Percentiles rank a stretch among this genome's conserved stretches.
Conservation (phyloP, 495 filamentous ascomycete genomes). For the Hypoxylon lienhwacheense region DNA sequence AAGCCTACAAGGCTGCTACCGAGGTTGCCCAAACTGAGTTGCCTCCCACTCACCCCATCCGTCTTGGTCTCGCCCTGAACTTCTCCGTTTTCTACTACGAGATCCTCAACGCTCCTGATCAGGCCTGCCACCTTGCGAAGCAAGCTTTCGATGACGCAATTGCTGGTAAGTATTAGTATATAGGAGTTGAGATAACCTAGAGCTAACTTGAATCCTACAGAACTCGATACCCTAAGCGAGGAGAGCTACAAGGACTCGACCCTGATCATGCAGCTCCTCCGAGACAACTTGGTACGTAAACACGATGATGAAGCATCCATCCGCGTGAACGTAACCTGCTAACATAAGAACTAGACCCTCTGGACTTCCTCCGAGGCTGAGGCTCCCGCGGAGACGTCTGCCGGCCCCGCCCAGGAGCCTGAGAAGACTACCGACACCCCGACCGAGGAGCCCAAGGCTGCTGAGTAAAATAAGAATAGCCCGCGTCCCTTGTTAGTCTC, state of each 20-base stretch:
- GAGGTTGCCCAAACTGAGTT: slow-evolving; percentile 98
- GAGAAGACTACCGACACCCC: slow-evolving; percentile 49
- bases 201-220: slow-evolving; percentile 51
- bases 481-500: slow-evolving; percentile 37
- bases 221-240: slow-evolving; percentile 97
- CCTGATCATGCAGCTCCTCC: slow-evolving; percentile 98
- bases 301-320: neutral
- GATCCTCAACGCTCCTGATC: slow-evolving; percentile 98
- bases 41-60: slow-evolving; percentile 97
- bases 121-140: slow-evolving; percentile 99
- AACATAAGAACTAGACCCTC: slow-evolving; percentile 71
- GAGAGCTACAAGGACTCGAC: slow-evolving; percentile 99
- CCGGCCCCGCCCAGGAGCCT: slow-evolving; percentile 63
- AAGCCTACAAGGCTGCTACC: slow-evolving; percentile 98
- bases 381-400: slow-evolving; percentile 64
- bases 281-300: slow-evolving; percentile 90
- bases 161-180: slow-evolving; percentile 66
- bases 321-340: slow-evolving; percentile 6
- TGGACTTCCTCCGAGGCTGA: slow-evolving; percentile 99
- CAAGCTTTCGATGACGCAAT: slow-evolving; percentile 99
- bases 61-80: slow-evolving; percentile 96
- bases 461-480: slow-evolving; percentile 53
- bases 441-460: slow-evolving; percentile 55
- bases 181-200: neutral
- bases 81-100: slow-evolving; percentile 99